A percentile compares a stretch with the other conserved stretches of the same genome.
These are phyloP conservation scores for Fusarium pseudonygamai DNA, from an alignment of 2,329 filamentous ascomycete genomes.

Conservation along the genomic window DNA sequence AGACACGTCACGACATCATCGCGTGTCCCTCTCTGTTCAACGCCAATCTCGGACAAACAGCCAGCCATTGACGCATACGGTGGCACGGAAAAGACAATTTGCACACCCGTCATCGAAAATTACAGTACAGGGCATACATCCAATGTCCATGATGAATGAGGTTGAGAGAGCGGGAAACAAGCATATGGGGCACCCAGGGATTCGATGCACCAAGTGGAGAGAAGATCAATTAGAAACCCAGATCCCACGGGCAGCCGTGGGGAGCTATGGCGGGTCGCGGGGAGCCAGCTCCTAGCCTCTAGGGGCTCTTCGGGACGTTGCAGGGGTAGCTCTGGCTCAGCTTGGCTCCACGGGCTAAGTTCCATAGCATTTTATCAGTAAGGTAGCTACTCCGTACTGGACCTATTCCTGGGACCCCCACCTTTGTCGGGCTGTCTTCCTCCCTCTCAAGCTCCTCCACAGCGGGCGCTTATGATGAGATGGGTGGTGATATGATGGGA, in stretches of 20 bases:
- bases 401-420: slow-evolving; percentile 18
- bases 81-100: neutral
- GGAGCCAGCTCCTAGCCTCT: slow-evolving; percentile 27
- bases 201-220: slow-evolving; percentile 26
- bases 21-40: slow-evolving; percentile 5
- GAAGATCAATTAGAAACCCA: slow-evolving; percentile 34
- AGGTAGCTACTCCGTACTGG: too few species aligned
- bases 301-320: slow-evolving; percentile 30
- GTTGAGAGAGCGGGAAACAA: slow-evolving; percentile 13
- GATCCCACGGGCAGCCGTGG: slow-evolving; percentile 31
- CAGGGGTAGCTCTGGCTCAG: slow-evolving; percentile 18
- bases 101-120: neutral
- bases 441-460: slow-evolving; percentile 1
- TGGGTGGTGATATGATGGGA: neutral
- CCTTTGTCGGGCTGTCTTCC: neutral
- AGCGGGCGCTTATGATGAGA: slow-evolving; percentile 12
- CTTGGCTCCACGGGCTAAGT: neutral
- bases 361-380: slow-evolving; percentile 12
- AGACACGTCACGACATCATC: slow-evolving; percentile 4
- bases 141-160: neutral
- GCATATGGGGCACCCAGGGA: slow-evolving; percentile 17
- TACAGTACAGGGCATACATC: neutral
- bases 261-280: slow-evolving; percentile 42
- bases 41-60: neutral
- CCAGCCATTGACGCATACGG: slow-evolving; percentile 1